phyloP scores from a whole-genome alignment of 345 rosid genomes.

The Clausena lansium region DNA sequence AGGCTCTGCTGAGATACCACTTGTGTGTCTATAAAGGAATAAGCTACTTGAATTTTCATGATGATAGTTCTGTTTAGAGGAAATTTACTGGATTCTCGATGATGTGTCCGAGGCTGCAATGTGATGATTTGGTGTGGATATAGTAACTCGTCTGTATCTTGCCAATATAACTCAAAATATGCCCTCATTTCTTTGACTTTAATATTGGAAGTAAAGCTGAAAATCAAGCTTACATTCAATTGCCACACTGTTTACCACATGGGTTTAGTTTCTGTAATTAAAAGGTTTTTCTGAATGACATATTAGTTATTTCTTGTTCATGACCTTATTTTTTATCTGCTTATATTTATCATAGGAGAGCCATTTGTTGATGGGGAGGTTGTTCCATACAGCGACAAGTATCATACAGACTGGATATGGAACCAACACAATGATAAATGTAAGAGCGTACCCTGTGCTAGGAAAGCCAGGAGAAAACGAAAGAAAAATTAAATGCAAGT shows the following conservation, averaged over 20 bases:
- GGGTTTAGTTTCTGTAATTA: neutral
- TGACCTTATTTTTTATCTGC: neutral
- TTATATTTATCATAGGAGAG: constrained; percentile 28
- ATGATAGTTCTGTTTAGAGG: neutral
- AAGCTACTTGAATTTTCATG: neutral
- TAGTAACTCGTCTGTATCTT: too few species aligned
- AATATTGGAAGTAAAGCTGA: neutral
- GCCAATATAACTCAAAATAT: neutral
- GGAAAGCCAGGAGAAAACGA: constrained; percentile 28
- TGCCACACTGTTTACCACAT: neutral
- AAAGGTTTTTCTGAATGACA: neutral
- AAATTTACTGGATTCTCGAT: neutral
- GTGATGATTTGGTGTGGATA: neutral
- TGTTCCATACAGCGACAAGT: constrained; percentile 36
- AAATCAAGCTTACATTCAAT: neutral
- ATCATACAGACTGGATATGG: constrained; percentile 36
- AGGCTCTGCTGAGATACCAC: neutral
- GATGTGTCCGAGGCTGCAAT: neutral
- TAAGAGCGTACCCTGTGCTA: neutral
- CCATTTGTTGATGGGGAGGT: constrained; percentile 34
- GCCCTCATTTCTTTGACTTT: neutral
- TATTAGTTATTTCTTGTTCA: neutral
- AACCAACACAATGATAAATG: constrained; percentile 25
- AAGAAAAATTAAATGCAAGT: constrained; percentile 13
- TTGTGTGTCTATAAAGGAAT: neutral